Evolutionary conservation across 495 filamentous ascomycete species (phyloP), one percentile per base, ranked within the genome.

Genomic region (Penicillium psychrofluorescens): DNA sequence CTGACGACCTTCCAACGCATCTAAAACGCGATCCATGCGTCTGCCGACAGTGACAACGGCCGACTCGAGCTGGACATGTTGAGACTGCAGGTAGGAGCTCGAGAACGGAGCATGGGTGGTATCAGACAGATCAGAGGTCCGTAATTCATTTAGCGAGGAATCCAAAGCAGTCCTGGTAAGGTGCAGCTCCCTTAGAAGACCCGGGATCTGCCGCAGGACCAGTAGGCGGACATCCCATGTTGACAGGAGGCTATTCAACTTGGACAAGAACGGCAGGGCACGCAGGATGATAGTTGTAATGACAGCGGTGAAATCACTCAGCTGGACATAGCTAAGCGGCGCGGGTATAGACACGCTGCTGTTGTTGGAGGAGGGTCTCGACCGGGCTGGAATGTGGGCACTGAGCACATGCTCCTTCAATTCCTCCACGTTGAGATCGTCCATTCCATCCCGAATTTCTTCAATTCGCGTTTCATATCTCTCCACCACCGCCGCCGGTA

Each of bases 281-380:
- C 90, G 86, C 11, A 98, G 57, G 5, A 90, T 85, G 12, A 87
- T 95, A 15, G 88, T 85, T 16, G 92, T 96, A 35, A 97, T 76
- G 31, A 96, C 71, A 27, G 91, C 83, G 2, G 90, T 90, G 58
- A 95, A 80, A 58, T 94, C 90, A 51, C 90, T 88, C 62, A 96
- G 49, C 49, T 76, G 64, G 38, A 72, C 58, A 72, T 79, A 60
- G 59, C 66, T 59, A 64, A 75, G 76, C 36, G 71, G 66, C 45
- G 77, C 73, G 44, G 71, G 79, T 59, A 67, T 57, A 60, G 77
- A 70, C 54, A 62, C 54, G 44, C 64, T 63, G 51, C 70, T 76
- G 59, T 78, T 69, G 58, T 67, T 65, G 16, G 75, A 77, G 32
- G 71, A 70, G 41, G 74, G 74, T 44, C 75, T 71, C 47, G 78